A percentile compares a stretch with the other conserved stretches of the same genome.
These are phyloP conservation scores for Mycena maculata DNA, from an alignment of 768 basidiomycete genomes.

Conservation along the genomic window DNA sequence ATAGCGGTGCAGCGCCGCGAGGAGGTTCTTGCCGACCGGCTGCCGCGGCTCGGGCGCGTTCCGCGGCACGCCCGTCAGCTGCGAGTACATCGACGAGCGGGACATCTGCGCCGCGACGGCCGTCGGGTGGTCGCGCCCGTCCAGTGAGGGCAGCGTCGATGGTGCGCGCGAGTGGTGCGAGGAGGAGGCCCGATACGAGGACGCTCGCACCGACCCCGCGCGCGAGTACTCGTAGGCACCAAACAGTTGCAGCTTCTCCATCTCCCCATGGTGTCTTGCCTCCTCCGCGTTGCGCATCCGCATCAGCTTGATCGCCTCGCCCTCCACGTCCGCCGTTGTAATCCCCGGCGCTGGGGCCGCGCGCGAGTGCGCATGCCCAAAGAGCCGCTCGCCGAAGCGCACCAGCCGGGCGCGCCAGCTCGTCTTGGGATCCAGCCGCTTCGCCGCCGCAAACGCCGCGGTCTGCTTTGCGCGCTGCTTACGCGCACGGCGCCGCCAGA, in stretches of 20 bases:
- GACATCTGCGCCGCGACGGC: constrained; percentile 42
- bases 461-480: constrained; percentile 77
- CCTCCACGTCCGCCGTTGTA: constrained; percentile 38
- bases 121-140: constrained; percentile 37
- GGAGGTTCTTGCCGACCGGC: constrained; percentile 62
- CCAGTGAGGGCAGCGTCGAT: constrained; percentile 56
- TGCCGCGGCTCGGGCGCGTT: constrained; percentile 78
- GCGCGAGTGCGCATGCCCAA: constrained; percentile 54
- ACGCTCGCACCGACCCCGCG: constrained; percentile 47
- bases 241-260: constrained; percentile 63
- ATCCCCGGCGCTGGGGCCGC: constrained; percentile 35
- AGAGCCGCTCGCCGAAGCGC: constrained; percentile 68
- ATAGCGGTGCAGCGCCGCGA: constrained; percentile 34
- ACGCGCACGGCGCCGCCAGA: constrained; percentile 77
- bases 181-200: constrained; percentile 47
- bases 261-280: constrained; percentile 57
- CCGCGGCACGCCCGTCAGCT: constrained; percentile 72
- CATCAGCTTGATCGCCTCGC: constrained; percentile 63
- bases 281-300: constrained; percentile 64
- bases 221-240: constrained; percentile 62
- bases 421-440: constrained; percentile 59
- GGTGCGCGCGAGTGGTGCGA: constrained; percentile 45
- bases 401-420: constrained; percentile 69
- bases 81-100: constrained; percentile 73
- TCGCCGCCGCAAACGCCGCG: constrained; percentile 69